Conservation (phyloP, 2,329 filamentous ascomycete species). For the Trichoderma arundinaceum region DNA sequence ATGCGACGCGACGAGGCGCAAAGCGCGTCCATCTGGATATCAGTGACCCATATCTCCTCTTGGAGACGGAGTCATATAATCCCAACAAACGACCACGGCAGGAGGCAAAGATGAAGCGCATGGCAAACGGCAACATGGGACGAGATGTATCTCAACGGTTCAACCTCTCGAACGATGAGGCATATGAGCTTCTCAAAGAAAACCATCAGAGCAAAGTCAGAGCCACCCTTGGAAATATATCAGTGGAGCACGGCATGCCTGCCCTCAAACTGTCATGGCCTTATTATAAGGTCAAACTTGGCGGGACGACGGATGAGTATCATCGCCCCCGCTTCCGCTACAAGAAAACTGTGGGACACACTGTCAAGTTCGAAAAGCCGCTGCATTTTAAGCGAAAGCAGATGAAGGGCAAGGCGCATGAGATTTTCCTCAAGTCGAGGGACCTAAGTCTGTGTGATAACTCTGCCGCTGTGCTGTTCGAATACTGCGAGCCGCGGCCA, state of each 20-base stretch:
- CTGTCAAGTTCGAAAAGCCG: constrained; percentile 75
- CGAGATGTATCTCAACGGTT: constrained; percentile 81
- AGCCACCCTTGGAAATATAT: constrained; percentile 86
- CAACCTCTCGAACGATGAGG: constrained; percentile 95
- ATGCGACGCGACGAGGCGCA: constrained; percentile 71
- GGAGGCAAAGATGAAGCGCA: constrained; percentile 66
- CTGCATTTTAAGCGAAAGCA: constrained; percentile 78
- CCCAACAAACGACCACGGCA: constrained; percentile 64
- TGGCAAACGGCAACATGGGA: constrained; percentile 70
- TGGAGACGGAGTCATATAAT: constrained; percentile 75
- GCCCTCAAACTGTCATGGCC: constrained; percentile 91
- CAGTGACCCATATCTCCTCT: constrained; percentile 83
- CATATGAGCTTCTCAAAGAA: constrained; percentile 93
- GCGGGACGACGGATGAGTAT: constrained; percentile 76
- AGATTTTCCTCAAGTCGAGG: constrained; percentile 79
- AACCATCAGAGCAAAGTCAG: constrained; percentile 96
- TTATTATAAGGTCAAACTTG: constrained; percentile 89
- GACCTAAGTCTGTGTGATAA: constrained; percentile 89
- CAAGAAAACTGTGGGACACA: constrained; percentile 67
- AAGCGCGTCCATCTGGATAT: constrained; percentile 84
- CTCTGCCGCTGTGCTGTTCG: constrained; percentile 83
- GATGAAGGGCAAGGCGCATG: constrained; percentile 77
- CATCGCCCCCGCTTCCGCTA: constrained; percentile 82
- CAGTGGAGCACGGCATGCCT: constrained; percentile 93
- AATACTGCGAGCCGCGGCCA: constrained; percentile 94